phyloP scores from a whole-genome alignment of 73 alveolate species.

The Paramecium sonneborni region DNA sequence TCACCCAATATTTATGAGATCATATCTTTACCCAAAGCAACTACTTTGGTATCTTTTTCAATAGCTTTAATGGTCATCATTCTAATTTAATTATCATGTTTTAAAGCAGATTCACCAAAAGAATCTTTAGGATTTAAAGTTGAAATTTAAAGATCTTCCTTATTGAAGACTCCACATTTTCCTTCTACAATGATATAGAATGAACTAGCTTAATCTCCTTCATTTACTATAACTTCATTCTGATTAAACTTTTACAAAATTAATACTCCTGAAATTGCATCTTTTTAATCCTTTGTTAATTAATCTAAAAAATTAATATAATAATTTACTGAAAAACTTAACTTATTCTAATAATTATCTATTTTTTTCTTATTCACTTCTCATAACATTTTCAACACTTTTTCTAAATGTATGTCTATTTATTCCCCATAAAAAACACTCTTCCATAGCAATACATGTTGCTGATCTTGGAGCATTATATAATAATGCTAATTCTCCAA shows the following conservation, averaged over 20 bases:
- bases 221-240: slow-evolving; percentile 42
- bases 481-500: slow-evolving; percentile 72
- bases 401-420: slow-evolving; percentile 69
- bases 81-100: slow-evolving; percentile 52
- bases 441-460: slow-evolving; percentile 62
- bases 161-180: slow-evolving; percentile 34
- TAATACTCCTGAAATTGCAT: slow-evolving; percentile 37
- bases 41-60: slow-evolving; percentile 61
- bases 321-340: slow-evolving; percentile 47
- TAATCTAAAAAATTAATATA: neutral
- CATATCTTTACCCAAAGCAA: slow-evolving; percentile 69
- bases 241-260: neutral
- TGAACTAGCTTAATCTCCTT: slow-evolving; percentile 55
- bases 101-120: slow-evolving; percentile 48
- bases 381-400: slow-evolving; percentile 62
- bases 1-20: slow-evolving; percentile 63
- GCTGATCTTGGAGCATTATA: slow-evolving; percentile 75
- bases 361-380: slow-evolving; percentile 58
- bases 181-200: slow-evolving; percentile 45
- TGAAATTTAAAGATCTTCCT: slow-evolving; percentile 5
- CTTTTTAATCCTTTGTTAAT: slow-evolving; percentile 39
- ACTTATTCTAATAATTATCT: slow-evolving; percentile 63
- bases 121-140: slow-evolving; percentile 33
- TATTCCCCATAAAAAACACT: slow-evolving; percentile 70
- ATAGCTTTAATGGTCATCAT: slow-evolving; percentile 63